Conservation (phyloP, 306 rosid genomes). For the Vachellia pachyceras region DNA sequence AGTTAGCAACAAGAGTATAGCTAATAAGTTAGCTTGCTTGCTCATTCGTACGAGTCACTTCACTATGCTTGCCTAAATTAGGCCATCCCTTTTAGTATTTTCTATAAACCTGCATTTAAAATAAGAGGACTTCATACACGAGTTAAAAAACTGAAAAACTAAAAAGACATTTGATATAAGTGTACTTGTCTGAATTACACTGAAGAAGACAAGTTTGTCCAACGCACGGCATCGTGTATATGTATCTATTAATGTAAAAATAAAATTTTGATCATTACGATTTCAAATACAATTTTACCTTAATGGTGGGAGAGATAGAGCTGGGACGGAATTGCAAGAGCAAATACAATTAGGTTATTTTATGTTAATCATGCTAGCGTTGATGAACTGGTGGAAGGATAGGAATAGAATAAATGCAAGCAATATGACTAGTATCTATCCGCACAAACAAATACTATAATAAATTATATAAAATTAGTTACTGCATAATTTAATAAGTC, state of each 20-base stretch:
- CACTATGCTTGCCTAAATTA: background rate
- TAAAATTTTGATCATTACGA: background rate
- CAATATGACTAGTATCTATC: background rate
- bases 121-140: background rate
- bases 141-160: too few species aligned
- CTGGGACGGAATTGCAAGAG: too few species aligned
- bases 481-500: too few species aligned
- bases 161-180: background rate
- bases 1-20: background rate
- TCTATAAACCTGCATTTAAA: background rate
- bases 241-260: background rate
- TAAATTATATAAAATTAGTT: background rate
- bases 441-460: conserved; percentile 21
- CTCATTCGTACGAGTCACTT: background rate
- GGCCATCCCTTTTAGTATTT: background rate
- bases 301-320: too few species aligned
- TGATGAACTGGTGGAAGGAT: background rate
- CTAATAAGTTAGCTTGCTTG: background rate
- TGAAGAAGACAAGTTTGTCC: background rate
- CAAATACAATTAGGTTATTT: background rate
- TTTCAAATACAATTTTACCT: background rate
- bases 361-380: background rate
- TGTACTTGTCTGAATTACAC: background rate
- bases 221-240: background rate
- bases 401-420: background rate